Conservation (phyloP, 495 filamentous ascomycete species). For the Penicillium maclennaniae region DNA sequence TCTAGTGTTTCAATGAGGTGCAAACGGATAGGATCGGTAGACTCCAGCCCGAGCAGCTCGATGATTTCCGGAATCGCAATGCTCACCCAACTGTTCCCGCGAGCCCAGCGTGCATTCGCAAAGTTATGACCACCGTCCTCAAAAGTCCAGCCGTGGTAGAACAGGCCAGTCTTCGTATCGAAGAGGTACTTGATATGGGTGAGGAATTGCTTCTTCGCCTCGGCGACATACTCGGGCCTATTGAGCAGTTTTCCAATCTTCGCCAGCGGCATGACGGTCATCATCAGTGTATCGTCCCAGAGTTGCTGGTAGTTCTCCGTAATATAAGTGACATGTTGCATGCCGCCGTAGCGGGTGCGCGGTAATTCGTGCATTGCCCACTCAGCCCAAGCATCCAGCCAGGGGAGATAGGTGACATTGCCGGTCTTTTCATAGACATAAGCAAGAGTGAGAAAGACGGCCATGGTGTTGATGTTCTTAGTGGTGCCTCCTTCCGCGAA, state of each 20-base stretch:
- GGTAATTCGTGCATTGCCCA: conserved; percentile 72
- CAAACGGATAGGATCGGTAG: conserved; percentile 53
- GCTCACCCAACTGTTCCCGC: conserved; percentile 66
- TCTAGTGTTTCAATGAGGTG: conserved; percentile 59
- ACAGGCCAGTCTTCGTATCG: conserved; percentile 62
- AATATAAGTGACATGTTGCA: conserved; percentile 65
- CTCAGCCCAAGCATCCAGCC: conserved; percentile 71
- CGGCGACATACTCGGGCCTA: conserved; percentile 62
- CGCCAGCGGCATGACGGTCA: conserved; percentile 71
- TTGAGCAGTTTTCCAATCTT: conserved; percentile 67
- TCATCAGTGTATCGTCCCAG: conserved; percentile 81
- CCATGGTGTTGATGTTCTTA: conserved; percentile 82
- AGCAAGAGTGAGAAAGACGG: conserved; percentile 65
- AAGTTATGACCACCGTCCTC: conserved; percentile 65
- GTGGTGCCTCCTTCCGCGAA: conserved; percentile 66
- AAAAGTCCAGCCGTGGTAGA: conserved; percentile 74
- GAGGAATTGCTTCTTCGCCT: conserved; percentile 70
- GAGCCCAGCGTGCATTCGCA: conserved; percentile 63
- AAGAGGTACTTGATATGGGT: conserved; percentile 70
- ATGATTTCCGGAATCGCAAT: conserved; percentile 72
- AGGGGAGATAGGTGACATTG: conserved; percentile 58
- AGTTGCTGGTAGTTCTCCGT: conserved; percentile 62
- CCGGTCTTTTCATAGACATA: conserved; percentile 65
- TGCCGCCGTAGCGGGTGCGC: conserved; percentile 64
- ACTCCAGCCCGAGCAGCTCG: conserved; percentile 56